Evolutionary conservation across 176 grass and related monocot genomes (phyloP).

Genomic region (Hordeum marinum): DNA sequence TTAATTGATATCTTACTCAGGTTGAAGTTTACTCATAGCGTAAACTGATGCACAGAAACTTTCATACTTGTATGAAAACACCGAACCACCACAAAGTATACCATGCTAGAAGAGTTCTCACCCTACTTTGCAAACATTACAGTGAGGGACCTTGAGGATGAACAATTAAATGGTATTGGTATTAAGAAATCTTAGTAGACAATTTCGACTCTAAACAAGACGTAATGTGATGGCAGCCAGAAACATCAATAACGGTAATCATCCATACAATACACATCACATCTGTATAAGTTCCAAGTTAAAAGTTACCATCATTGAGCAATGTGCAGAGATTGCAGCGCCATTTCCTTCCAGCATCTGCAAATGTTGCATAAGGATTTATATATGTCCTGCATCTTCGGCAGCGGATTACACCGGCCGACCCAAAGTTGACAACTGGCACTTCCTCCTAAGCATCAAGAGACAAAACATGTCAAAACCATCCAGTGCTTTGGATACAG

Average conservation of each 20-base stretch:
- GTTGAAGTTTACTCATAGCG: background rate
- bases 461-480: constrained; percentile 26
- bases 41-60: background rate
- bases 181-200: background rate
- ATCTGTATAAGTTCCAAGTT: background rate
- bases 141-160: background rate
- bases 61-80: background rate
- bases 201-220: background rate
- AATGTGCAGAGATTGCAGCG: constrained; percentile 94
- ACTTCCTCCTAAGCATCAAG: constrained; percentile 64
- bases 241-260: background rate
- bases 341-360: constrained; percentile 98
- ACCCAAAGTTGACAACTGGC: constrained; percentile 82
- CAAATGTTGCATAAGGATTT: constrained; percentile 87
- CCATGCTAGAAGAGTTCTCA: constrained; percentile 16
- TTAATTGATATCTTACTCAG: background rate
- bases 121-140: background rate
- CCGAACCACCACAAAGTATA: background rate
- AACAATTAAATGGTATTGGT: background rate
- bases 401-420: constrained; percentile 83
- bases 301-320: constrained; percentile 85
- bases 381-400: constrained; percentile 94
- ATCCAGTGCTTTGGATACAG: background rate
- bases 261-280: background rate
- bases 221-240: background rate